Evolutionary conservation across 768 basidiomycete species (phyloP), one percentile per base, ranked within the genome.

Genomic region (Artomyces pyxidatus): DNA sequence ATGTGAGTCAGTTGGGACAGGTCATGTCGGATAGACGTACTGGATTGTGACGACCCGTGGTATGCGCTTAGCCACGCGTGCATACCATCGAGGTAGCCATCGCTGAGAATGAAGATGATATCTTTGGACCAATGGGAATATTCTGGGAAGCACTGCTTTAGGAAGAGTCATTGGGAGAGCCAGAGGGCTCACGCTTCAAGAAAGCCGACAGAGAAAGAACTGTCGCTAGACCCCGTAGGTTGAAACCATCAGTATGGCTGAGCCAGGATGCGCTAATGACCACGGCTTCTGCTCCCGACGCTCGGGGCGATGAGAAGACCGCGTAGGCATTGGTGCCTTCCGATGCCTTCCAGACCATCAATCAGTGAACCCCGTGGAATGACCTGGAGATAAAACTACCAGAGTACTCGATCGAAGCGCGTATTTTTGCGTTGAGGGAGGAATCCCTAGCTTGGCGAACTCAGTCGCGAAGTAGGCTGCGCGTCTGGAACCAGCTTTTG

Each of bases 51-150:
- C 27, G 71, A 67, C 16, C 78, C 81, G 62, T 97, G 90, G 60
- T 97, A 97, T 3, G 82, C 75, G 40, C 74, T 80, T 29, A 97
- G 70, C 85, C 91, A 99, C 3, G 90, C 94, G 53, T 96, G 88
- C 73, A 91, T 85, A 2, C 96, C 96, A 46, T 94, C 88, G 29
- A 91, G 64, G 62, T 94, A 81, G 1, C 82, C 88, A 53, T 97
- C 95, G 39, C 86, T 85, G 51, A 97, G 71, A 23, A 99, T 80
- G 51, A 98, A 85, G 16, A 97, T 67, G 48, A 99, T 73, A 58
- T 98, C 94, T 63, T 94, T 95, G 1, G 93, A 88, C 95, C 96
- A 99, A 30, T 91, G 75, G 19, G 91, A 88, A 58, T 88, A 85
- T 28, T 75, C 91, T 94, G 57, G 19, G 16, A 5, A 47, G 37